Percentiles rank a stretch among this genome's conserved stretches.
phyloP scores from a whole-genome alignment of 169 alveolate genomes.

The Hammondia hammondi region DNA sequence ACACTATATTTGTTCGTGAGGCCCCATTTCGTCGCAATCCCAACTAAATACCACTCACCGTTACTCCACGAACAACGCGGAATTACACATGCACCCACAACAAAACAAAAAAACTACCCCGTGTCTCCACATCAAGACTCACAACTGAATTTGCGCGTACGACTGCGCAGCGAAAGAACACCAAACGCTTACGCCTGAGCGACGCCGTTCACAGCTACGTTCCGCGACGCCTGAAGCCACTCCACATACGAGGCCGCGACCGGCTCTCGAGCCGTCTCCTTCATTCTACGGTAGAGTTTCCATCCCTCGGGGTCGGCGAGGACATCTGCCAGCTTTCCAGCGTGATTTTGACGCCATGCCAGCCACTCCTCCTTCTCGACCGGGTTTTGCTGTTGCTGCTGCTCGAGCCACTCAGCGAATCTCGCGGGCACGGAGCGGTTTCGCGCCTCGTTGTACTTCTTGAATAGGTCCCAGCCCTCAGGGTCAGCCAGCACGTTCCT shows the following conservation, averaged over 20 bases:
- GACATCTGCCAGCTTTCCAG: conserved; percentile 59
- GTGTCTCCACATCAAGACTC: background rate
- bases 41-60: background rate
- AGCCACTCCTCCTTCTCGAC: conserved; percentile 52
- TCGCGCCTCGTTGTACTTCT: background rate
- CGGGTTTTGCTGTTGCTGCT: conserved; percentile 47
- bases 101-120: background rate
- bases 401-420: conserved; percentile 35
- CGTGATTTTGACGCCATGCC: conserved; percentile 61
- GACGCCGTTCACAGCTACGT: background rate
- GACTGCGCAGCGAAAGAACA: no score
- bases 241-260: conserved; percentile 61
- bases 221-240: conserved; percentile 54
- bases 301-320: conserved; percentile 69
- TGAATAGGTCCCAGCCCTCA: background rate
- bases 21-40: background rate
- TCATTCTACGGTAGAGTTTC: conserved; percentile 33
- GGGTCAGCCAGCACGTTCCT: background rate
- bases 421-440: conserved; percentile 8
- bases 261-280: background rate
- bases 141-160: background rate
- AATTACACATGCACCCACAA: background rate
- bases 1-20: no score
- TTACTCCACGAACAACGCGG: background rate
- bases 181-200: background rate